phyloP scores from a whole-genome alignment of 2,329 filamentous ascomycete genomes.

The Aureobasidium melanogenum region DNA sequence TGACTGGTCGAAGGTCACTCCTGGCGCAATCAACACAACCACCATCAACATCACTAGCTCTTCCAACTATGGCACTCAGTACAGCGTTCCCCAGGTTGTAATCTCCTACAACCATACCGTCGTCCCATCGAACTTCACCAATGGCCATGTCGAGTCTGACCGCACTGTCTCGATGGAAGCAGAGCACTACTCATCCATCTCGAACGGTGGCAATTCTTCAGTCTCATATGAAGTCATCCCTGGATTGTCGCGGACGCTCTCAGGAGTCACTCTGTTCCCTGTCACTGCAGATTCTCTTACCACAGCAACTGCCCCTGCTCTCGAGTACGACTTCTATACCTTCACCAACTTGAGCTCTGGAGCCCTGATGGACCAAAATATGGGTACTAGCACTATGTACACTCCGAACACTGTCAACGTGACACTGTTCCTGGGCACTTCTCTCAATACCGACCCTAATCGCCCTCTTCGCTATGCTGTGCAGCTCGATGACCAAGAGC shows the following conservation, averaged over 20 bases:
- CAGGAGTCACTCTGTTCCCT: constrained; percentile 50
- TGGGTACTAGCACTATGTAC: constrained; percentile 24
- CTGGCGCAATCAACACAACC: constrained; percentile 29
- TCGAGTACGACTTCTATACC: constrained; percentile 55
- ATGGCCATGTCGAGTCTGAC: constrained; percentile 56
- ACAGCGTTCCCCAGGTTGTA: constrained; percentile 36
- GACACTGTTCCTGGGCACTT: constrained; percentile 20
- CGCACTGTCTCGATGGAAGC: constrained; percentile 29
- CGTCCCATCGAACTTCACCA: constrained; percentile 43
- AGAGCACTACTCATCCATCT: constrained; percentile 24
- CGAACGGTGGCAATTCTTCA: constrained; percentile 14
- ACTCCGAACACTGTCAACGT: constrained; percentile 32
- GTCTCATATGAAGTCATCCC: constrained; percentile 45
- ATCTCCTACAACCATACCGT: constrained; percentile 46
- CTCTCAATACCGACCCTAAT: constrained; percentile 22
- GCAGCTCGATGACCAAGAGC: constrained; percentile 21
- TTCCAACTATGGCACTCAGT: constrained; percentile 34
- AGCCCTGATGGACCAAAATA: constrained; percentile 21
- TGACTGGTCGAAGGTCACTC: constrained; percentile 45
- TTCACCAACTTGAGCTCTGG: constrained; percentile 43
- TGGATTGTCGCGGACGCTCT: constrained; percentile 49
- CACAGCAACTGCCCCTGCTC: constrained; percentile 41
- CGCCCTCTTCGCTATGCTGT: constrained; percentile 31
- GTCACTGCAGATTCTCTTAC: constrained; percentile 43
- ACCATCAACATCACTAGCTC: constrained; percentile 44